These are phyloP conservation scores for Gossypium anomalum DNA, from an alignment of 345 rosid genomes.

Conservation along the genomic window DNA sequence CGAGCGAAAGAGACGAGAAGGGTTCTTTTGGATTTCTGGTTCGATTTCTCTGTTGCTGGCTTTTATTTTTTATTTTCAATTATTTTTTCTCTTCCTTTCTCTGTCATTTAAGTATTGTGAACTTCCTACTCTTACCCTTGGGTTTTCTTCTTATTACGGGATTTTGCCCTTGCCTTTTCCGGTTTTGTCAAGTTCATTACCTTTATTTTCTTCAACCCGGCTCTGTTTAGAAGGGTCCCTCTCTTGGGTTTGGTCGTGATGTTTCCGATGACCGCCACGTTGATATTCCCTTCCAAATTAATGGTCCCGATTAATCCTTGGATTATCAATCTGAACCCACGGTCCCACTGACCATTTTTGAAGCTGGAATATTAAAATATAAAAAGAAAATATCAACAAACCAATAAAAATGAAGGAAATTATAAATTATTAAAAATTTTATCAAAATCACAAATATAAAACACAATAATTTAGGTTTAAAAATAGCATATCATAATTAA, in stretches of 20 bases:
- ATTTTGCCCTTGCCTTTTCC: conserved; percentile 7
- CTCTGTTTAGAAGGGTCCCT: background rate
- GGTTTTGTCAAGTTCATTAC: conserved; percentile 1
- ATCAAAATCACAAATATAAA: no score
- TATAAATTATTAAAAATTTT: no score
- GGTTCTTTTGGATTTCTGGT: conserved; percentile 12
- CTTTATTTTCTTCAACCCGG: background rate
- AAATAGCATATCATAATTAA: no score
- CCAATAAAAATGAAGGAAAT: no score
- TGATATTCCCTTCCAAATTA: background rate
- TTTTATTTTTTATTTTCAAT: background rate
- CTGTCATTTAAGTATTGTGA: conserved; percentile 24
- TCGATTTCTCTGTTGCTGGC: conserved; percentile 27
- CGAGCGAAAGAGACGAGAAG: conserved; percentile 4
- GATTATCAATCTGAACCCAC: no score
- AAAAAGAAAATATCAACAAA: no score
- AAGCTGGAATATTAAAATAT: no score
- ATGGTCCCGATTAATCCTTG: background rate
- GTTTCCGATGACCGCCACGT: conserved; percentile 15
- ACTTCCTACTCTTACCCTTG: conserved; percentile 16
- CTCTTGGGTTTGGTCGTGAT: conserved; percentile 11
- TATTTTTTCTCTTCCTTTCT: background rate
- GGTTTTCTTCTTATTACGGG: conserved; percentile 14
- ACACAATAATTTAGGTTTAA: no score
- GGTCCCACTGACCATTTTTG: no score